These are phyloP conservation scores for Boletus rubescentipes DNA, from an alignment of 768 basidiomycete genomes.

Conservation along the genomic window DNA sequence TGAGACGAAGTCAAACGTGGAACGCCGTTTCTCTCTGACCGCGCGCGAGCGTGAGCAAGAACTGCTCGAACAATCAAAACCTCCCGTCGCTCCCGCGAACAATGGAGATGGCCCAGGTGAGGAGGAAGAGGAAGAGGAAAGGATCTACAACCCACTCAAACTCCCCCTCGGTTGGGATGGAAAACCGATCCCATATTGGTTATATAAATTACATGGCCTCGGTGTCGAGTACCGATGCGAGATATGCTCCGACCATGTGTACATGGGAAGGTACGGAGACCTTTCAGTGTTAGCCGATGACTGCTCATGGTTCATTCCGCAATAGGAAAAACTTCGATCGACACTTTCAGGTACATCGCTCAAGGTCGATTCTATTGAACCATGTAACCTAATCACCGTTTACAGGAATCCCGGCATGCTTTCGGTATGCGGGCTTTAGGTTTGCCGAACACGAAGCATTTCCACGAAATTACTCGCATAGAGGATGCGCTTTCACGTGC, in stretches of 20 bases:
- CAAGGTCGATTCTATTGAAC: constrained; percentile 10
- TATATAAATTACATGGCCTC: constrained; percentile 96
- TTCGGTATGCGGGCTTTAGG: constrained; percentile 98
- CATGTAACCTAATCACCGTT: constrained; percentile 20
- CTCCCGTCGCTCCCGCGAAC: constrained; percentile 48
- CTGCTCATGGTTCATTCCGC: constrained; percentile 17
- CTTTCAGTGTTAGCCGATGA: neutral
- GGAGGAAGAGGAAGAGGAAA: constrained; percentile 93
- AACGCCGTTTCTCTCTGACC: constrained; percentile 93
- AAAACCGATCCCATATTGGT: constrained; percentile 98
- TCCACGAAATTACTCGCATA: constrained; percentile 97
- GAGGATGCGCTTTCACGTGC: constrained; percentile 91
- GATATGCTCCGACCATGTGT: constrained; percentile 95
- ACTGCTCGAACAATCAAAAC: constrained; percentile 65
- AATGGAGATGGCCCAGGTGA: constrained; percentile 51
- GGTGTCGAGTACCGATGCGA: constrained; percentile 99
- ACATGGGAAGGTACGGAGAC: constrained; percentile 81
- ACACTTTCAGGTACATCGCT: constrained; percentile 74
- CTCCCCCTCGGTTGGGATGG: constrained; percentile 97
- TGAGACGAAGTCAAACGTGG: constrained; percentile 95
- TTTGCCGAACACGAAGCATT: constrained; percentile 97
- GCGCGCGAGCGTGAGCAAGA: constrained; percentile 98
- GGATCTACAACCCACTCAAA: constrained; percentile 97
- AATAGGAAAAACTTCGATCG: constrained; percentile 91
- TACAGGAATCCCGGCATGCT: constrained; percentile 89